These are phyloP conservation scores for Bipolaris cookei DNA, from an alignment of 2,329 filamentous ascomycete species.

Conservation along the genomic window DNA sequence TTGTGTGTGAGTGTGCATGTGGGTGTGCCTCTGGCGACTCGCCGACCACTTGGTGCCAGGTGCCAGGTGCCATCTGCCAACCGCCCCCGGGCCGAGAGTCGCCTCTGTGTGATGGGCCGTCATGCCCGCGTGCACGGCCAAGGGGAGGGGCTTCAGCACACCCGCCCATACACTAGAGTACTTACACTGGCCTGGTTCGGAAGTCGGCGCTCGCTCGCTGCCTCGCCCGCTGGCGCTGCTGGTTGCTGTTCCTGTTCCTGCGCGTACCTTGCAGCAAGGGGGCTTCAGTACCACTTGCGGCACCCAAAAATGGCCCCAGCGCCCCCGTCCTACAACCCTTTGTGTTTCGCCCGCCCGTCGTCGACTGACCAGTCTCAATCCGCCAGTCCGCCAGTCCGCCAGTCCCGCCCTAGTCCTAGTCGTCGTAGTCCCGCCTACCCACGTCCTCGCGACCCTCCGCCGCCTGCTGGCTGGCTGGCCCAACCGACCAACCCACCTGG, in stretches of 20 bases:
- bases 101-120: slow-evolving; percentile 32
- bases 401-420: slow-evolving; percentile 17
- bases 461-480: not conserved
- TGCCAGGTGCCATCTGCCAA: slow-evolving; percentile 18
- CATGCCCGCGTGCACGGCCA: slow-evolving; percentile 37
- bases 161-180: too few species aligned
- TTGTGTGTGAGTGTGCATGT: not conserved
- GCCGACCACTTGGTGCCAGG: slow-evolving; percentile 18
- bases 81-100: slow-evolving; percentile 29
- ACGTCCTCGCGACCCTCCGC: not conserved
- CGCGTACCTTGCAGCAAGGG: slow-evolving; percentile 47
- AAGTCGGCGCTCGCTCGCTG: slow-evolving; percentile 32
- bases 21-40: slow-evolving; percentile 25
- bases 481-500: not conserved
- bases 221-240: slow-evolving; percentile 24
- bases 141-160: slow-evolving; percentile 31
- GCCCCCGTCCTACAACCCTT: slow-evolving; percentile 32
- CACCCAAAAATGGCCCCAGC: slow-evolving; percentile 35
- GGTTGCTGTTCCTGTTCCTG: slow-evolving; percentile 26
- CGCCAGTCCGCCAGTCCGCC: slow-evolving; percentile 27
- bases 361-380: too few species aligned
- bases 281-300: slow-evolving; percentile 36
- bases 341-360: slow-evolving; percentile 9
- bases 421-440: not conserved
- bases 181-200: too few species aligned